These are phyloP conservation scores for Cylindrodendrum hubeiense DNA, from an alignment of 2,329 filamentous ascomycete species.

Conservation along the genomic window DNA sequence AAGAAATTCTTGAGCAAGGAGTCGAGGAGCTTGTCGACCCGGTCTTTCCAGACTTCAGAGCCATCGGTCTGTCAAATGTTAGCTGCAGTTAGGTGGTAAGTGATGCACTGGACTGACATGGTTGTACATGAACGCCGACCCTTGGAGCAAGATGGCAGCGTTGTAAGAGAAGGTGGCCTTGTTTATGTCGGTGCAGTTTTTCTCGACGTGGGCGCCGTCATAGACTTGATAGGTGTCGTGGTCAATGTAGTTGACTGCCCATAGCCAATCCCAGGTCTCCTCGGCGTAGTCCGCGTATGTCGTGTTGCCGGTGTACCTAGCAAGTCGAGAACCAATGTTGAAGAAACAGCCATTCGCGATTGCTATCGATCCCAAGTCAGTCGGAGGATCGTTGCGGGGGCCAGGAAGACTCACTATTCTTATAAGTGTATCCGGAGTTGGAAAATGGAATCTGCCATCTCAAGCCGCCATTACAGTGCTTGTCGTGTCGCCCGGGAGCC, in stretches of 20 bases:
- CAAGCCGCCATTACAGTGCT: constrained; percentile 75
- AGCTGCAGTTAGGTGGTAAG: background rate
- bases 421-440: constrained; percentile 83
- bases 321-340: constrained; percentile 76
- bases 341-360: constrained; percentile 75
- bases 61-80: constrained; percentile 60
- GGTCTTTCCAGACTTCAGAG: constrained; percentile 65
- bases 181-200: constrained; percentile 72
- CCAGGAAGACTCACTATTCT: constrained; percentile 62
- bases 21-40: constrained; percentile 67
- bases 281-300: constrained; percentile 74
- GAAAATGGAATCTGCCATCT: constrained; percentile 83
- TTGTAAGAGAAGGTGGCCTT: constrained; percentile 77
- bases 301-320: constrained; percentile 75
- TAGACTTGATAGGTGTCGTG: constrained; percentile 71
- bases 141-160: constrained; percentile 71
- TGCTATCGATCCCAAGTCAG: constrained; percentile 48
- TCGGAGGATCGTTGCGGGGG: background rate
- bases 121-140: constrained; percentile 78
- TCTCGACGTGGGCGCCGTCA: constrained; percentile 70
- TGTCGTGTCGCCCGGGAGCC: constrained; percentile 71
- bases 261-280: constrained; percentile 73
- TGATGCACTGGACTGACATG: constrained; percentile 53
- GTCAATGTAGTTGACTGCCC: constrained; percentile 68
- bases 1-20: constrained; percentile 65